A percentile compares a stretch with the other conserved stretches of the same genome.
phyloP scores from a whole-genome alignment of 495 filamentous ascomycete species.

The Trichoderma virens region DNA sequence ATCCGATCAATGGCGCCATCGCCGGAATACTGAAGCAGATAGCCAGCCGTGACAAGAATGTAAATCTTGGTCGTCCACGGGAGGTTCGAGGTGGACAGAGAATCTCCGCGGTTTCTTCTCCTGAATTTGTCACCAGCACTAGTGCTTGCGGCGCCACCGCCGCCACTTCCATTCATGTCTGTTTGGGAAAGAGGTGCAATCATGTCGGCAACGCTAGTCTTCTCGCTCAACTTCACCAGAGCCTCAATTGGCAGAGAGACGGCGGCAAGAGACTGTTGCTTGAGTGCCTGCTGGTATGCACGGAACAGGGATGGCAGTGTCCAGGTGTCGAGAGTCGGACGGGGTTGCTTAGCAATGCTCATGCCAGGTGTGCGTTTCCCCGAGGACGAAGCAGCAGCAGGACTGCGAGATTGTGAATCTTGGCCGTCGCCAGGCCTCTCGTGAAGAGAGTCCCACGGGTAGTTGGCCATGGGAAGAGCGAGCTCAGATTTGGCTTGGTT shows the following conservation, averaged over 20 bases:
- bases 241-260: conserved; percentile 44
- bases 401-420: neutral
- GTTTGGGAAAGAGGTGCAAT: conserved; percentile 13
- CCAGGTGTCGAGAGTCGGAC: conserved; percentile 36
- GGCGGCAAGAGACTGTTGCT: conserved; percentile 44
- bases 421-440: neutral
- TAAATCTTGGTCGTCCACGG: conserved; percentile 82
- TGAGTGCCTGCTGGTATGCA: conserved; percentile 78
- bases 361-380: conserved; percentile 2
- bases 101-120: conserved; percentile 41
- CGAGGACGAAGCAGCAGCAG: neutral
- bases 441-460: neutral
- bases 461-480: conserved; percentile 20
- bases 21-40: conserved; percentile 79
- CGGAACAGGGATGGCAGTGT: conserved; percentile 79
- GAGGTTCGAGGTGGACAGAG: conserved; percentile 50
- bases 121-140: conserved; percentile 7
- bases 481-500: conserved; percentile 33
- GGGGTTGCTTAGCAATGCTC: conserved; percentile 24
- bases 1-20: conserved; percentile 71
- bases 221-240: conserved; percentile 55
- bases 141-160: conserved; percentile 14
- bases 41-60: conserved; percentile 72
- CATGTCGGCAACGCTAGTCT: conserved; percentile 21
- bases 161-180: conserved; percentile 18